These are phyloP conservation scores for Paxillus rubicundulus DNA, from an alignment of 768 basidiomycete species.

Conservation along the genomic window DNA sequence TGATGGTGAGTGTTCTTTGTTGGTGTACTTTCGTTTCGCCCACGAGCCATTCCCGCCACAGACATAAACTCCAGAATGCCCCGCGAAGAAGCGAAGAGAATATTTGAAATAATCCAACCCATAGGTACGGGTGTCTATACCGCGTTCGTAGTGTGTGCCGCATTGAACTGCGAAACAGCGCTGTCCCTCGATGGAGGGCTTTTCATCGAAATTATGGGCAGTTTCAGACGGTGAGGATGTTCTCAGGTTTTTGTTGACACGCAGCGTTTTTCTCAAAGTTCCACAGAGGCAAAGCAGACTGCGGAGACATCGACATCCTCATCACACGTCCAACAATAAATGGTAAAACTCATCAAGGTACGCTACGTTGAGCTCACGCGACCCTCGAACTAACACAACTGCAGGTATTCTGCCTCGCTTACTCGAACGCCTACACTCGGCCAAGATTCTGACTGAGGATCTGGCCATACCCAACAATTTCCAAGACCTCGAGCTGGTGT, in stretches of 20 bases:
- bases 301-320: constrained; percentile 90
- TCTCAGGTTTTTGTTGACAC: neutral
- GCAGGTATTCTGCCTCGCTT: constrained; percentile 62
- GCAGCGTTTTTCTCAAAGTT: neutral
- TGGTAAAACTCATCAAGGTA: constrained; percentile 72
- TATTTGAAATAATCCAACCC: constrained; percentile 70
- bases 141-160: neutral
- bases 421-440: constrained; percentile 51
- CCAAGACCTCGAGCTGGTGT: constrained; percentile 67
- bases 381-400: neutral
- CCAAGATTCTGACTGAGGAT: constrained; percentile 76
- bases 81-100: constrained; percentile 67
- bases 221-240: constrained; percentile 63
- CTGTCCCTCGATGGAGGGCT: constrained; percentile 66
- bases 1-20: constrained; percentile 47
- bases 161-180: constrained; percentile 41
- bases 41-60: constrained; percentile 21
- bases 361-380: constrained; percentile 3
- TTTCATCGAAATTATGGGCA: constrained; percentile 88
- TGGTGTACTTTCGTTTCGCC: neutral
- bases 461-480: constrained; percentile 69
- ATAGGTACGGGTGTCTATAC: constrained; percentile 48
- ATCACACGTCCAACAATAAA: constrained; percentile 75
- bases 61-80: constrained; percentile 89
- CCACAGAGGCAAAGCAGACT: constrained; percentile 69